phyloP scores from a whole-genome alignment of 2,329 filamentous ascomycete species.

The Aspergillus sp. region DNA sequence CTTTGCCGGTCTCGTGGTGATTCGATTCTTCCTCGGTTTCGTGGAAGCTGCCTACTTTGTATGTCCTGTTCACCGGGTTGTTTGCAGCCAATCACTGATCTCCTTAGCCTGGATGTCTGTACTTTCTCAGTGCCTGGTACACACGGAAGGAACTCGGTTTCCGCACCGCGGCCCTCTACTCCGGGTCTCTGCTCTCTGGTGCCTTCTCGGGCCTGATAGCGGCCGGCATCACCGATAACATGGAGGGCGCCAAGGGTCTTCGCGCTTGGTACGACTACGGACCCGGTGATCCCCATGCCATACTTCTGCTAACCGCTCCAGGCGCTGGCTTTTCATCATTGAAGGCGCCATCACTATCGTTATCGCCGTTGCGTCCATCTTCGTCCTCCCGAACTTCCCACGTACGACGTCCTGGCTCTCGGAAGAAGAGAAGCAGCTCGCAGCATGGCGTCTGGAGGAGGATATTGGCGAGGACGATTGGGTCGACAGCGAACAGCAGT shows the following conservation, averaged over 20 bases:
- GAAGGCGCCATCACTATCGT: conserved; percentile 64
- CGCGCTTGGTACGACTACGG: conserved; percentile 51
- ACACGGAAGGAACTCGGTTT: conserved; percentile 60
- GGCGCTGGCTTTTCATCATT: conserved; percentile 66
- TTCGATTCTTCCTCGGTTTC: conserved; percentile 47
- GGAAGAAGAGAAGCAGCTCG: conserved; percentile 56
- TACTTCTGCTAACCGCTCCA: conserved; percentile 1
- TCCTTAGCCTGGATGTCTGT: conserved; percentile 47
- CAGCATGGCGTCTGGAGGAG: conserved; percentile 60
- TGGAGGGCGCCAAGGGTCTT: conserved; percentile 56
- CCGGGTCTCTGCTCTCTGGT: conserved; percentile 66
- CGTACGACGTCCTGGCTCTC: conserved; percentile 59
- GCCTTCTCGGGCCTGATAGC: conserved; percentile 68
- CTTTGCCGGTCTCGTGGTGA: conserved; percentile 48
- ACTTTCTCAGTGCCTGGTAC: conserved; percentile 59
- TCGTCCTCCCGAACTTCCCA: conserved; percentile 67
- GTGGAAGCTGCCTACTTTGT: conserved; percentile 39
- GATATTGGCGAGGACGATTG: conserved; percentile 65
- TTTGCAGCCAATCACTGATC: conserved; percentile 54
- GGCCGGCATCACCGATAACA: conserved; percentile 63
- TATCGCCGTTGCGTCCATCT: conserved; percentile 57
- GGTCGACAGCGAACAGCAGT: conserved; percentile 56
- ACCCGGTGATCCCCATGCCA: background rate
- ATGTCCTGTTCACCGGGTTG: conserved; percentile 26
- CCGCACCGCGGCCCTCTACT: conserved; percentile 50